A percentile compares a stretch with the other conserved stretches of the same genome.
Evolutionary conservation across 345 rosid species (phyloP).

Genomic region (Garcia nutans): DNA sequence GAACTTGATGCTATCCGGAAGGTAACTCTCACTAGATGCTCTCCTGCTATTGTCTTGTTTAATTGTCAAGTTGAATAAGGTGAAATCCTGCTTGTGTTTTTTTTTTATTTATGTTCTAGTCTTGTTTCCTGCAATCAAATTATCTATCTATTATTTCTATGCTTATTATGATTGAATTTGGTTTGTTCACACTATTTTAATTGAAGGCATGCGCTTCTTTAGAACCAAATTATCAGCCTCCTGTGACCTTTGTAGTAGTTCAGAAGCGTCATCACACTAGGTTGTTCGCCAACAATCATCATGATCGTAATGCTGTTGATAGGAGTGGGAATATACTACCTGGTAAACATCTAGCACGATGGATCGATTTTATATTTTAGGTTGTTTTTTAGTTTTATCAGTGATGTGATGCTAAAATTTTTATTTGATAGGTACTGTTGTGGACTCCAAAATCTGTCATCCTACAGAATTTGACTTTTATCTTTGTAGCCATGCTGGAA

Average conservation of each 20-base stretch:
- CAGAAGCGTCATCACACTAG: constrained; percentile 99
- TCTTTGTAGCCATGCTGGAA: constrained; percentile 98
- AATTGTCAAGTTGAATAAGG: not conserved
- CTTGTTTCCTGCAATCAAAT: not conserved
- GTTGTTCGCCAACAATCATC: constrained; percentile 82
- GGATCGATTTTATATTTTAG: not conserved
- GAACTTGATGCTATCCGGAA: constrained; percentile 98
- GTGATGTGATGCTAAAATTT: not conserved
- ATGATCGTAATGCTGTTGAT: constrained; percentile 69
- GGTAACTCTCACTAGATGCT: constrained; percentile 38
- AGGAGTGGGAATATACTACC: constrained; percentile 94
- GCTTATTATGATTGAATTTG: not conserved
- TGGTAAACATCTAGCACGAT: constrained; percentile 36
- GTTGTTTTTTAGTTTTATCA: not conserved
- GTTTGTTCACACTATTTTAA: not conserved
- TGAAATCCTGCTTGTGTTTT: not conserved
- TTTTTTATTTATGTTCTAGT: not conserved
- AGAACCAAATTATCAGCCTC: constrained; percentile 98
- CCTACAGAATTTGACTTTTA: constrained; percentile 98
- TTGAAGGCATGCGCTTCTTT: constrained; percentile 90
- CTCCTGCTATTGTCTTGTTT: not conserved
- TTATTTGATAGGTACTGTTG: constrained; percentile 69
- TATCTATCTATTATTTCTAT: not conserved
- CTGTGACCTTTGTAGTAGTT: constrained; percentile 97
- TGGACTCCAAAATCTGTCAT: constrained; percentile 96